These are phyloP conservation scores for Rhododendron simsii DNA, from an alignment of 148 eudicot genomes.

Conservation along the genomic window DNA sequence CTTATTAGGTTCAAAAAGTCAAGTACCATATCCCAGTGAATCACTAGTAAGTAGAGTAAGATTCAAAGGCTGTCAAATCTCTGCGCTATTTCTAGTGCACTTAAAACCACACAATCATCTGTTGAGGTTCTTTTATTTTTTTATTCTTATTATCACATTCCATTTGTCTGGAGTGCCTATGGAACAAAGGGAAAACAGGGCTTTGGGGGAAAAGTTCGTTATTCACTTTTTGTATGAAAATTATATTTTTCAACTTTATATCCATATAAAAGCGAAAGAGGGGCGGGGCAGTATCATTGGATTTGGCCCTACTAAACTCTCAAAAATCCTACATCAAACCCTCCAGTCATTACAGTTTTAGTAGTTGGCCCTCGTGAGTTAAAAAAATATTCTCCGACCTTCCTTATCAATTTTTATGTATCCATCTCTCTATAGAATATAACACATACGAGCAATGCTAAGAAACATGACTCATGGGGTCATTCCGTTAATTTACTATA, in stretches of 20 bases:
- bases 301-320: neutral
- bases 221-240: neutral
- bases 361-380: neutral
- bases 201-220: neutral
- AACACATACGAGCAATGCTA: neutral
- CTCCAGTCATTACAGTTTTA: neutral
- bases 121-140: neutral
- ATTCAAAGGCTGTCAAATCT: neutral
- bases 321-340: neutral
- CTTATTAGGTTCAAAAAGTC: neutral
- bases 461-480: neutral
- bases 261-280: too few relatives aligned
- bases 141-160: neutral
- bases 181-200: neutral
- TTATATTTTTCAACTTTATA: neutral
- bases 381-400: neutral
- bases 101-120: neutral
- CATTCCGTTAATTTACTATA: too few relatives aligned
- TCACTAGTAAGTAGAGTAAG: neutral
- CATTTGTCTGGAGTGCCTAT: neutral
- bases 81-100: neutral
- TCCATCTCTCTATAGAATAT: neutral
- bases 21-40: neutral
- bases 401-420: neutral
- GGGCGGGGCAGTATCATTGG: neutral